phyloP scores from a whole-genome alignment of 2,329 filamentous ascomycete genomes.

The Stromatinia cepivora region DNA sequence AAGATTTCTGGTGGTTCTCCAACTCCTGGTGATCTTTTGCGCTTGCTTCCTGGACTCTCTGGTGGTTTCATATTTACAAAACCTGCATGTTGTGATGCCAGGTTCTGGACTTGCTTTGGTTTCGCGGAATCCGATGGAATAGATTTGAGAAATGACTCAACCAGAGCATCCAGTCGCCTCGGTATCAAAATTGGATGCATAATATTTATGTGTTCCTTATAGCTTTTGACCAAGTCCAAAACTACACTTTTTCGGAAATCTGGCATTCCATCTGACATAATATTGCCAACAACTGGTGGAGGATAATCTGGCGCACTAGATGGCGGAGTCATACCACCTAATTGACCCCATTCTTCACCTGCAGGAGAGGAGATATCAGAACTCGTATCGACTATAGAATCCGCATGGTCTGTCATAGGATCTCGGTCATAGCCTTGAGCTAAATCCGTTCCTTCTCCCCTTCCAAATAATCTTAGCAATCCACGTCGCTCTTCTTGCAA shows the following conservation, averaged over 20 bases:
- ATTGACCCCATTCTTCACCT: conserved; percentile 58
- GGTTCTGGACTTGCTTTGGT: conserved; percentile 32
- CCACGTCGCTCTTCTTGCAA: conserved; percentile 73
- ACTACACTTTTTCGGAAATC: conserved; percentile 56
- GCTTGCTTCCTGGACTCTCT: conserved; percentile 41
- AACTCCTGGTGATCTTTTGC: conserved; percentile 37
- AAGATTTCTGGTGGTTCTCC: conserved; percentile 33
- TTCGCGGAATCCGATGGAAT: conserved; percentile 36
- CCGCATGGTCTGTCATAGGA: conserved; percentile 43
- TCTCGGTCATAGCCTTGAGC: conserved; percentile 47
- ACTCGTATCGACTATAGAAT: conserved; percentile 45
- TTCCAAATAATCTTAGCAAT: conserved; percentile 71
- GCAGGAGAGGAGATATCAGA: conserved; percentile 57
- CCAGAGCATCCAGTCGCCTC: conserved; percentile 48
- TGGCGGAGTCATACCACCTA: conserved; percentile 46
- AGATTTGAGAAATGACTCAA: conserved; percentile 38
- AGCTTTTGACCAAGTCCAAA: conserved; percentile 55
- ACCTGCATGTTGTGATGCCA: conserved; percentile 28
- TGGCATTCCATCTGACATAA: conserved; percentile 49
- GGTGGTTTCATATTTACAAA: conserved; percentile 34
- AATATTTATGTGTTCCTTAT: conserved; percentile 61
- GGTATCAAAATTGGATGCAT: conserved; percentile 65
- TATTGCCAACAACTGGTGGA: conserved; percentile 30
- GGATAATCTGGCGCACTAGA: conserved; percentile 20
- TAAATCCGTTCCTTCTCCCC: conserved; percentile 70